Evolutionary conservation across 495 filamentous ascomycete species (phyloP), one percentile per base, ranked within the genome.

Genomic region (Podospora australis): DNA sequence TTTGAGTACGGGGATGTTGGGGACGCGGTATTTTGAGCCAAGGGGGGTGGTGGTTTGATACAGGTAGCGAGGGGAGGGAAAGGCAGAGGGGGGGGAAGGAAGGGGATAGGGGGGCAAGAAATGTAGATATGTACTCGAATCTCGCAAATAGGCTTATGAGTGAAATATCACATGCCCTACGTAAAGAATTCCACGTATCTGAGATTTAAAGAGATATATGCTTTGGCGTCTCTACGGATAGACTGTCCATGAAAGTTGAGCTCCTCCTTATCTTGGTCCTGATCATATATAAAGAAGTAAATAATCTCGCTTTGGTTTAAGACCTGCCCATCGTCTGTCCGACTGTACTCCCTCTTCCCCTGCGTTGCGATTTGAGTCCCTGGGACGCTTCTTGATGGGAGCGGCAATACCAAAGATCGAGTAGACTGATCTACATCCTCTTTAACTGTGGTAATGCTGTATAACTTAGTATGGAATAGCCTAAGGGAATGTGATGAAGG

Each of bases 401-500:
- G 19, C 24, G 25, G 13, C 4, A 7, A 28, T 21, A 17, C 24
- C 49, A 23, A 45, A 20, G 9, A 36, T n/a, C n/a, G n/a, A n/a
- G n/a, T 45, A 9, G 7, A n/a, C 21, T 47, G 17, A 9, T 21
- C 45, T 10, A 44, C 6, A 9, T 30, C 10, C 38, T 47, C 34
- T 47, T 54, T 49, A 1, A 50, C 44, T 6, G 20, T 30, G 2
- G 86, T 90, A 51, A 97, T 83, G 26, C 73, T 74, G 4, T 88
- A 86, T 1, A 99, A 74, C 44, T 87, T 70, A 25, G 77, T 67
- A 1, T 76, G 69, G 45, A 97, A 94, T 6, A 97, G 60, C 94
- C 92, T n/a, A 99, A 0, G 92, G 90, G 56, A 96, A 97, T 55
- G 82, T 91, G 57, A 96, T 92, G 19, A 97, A 64, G 0, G 94